These are phyloP conservation scores for Rutstroemia sp. DNA, from an alignment of 2,329 filamentous ascomycete genomes.

Conservation along the genomic window DNA sequence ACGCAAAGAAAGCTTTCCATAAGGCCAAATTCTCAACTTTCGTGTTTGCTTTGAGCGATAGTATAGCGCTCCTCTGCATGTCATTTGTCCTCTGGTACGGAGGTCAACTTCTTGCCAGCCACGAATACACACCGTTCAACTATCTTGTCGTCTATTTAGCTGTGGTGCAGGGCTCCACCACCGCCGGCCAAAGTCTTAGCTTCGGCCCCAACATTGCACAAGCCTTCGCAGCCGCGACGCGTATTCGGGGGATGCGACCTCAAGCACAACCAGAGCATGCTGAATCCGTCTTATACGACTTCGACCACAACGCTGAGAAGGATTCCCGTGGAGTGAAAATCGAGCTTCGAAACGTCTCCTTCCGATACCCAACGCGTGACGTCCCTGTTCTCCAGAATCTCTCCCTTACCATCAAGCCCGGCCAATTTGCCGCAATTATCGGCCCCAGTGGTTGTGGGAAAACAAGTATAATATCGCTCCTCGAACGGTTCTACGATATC, in stretches of 20 bases:
- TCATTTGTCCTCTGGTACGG: slow-evolving; percentile 47
- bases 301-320: slow-evolving; percentile 31
- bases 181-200: slow-evolving; percentile 44
- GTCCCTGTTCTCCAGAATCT: slow-evolving; percentile 51
- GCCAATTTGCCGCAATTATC: slow-evolving; percentile 64
- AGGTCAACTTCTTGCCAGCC: slow-evolving; percentile 1
- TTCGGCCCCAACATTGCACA: slow-evolving; percentile 50
- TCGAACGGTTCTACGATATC: slow-evolving; percentile 66
- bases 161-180: slow-evolving; percentile 44
- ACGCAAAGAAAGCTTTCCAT: slow-evolving; percentile 40
- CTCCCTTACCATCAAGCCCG: slow-evolving; percentile 51
- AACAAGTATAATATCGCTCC: slow-evolving; percentile 53
- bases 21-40: slow-evolving; percentile 42
- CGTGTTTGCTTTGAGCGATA: slow-evolving; percentile 47
- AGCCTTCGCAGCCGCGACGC: slow-evolving; percentile 50
- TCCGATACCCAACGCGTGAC: slow-evolving; percentile 52
- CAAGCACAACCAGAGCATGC: slow-evolving; percentile 2
- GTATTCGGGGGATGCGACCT: slow-evolving; percentile 40
- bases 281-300: slow-evolving; percentile 8
- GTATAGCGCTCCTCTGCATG: slow-evolving; percentile 48
- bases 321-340: slow-evolving; percentile 36
- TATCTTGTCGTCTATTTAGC: slow-evolving; percentile 50
- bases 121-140: slow-evolving; percentile 35
- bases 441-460: slow-evolving; percentile 48
- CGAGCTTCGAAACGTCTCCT: slow-evolving; percentile 48